Evolutionary conservation across 192 early-diverging fungal genomes (phyloP), one percentile per base, ranked within the genome.

Genomic region (Allomyces javanicus): DNA sequence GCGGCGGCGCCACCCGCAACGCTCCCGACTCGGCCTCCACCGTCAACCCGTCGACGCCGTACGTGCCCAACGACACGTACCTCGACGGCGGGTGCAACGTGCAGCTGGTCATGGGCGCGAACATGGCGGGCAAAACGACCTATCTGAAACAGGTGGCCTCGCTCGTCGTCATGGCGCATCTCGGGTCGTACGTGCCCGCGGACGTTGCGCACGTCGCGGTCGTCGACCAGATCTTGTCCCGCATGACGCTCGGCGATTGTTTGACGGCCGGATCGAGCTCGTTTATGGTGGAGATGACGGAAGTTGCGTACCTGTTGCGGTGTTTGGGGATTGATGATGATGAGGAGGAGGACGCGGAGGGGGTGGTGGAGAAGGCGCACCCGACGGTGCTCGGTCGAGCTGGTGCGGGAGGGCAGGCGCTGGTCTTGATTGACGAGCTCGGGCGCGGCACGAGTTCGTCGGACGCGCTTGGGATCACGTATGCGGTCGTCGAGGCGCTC

Each of bases 401-500:
- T 3, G 7, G 33, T 40, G 33, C 4, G 33, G 5, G 33, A 40
- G 33, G 33, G 33, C 33, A 40, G 62, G 43, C 72, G 12, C 66
- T 83, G 44, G 71, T 83, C 6, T n/a, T 83, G 24, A 66, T 83
- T 24, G 82, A 83, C 64, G 82, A 83, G 65, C 79, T 80, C 67
- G 79, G 79, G 9, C 81, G 81, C 44, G 81, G 78, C 23, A 83
- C 81, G 19, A 10, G 25, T 21, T 33, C 40, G 21, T 10, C 63
- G 19, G 63, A 25, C 7, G 63, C 25, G 12, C 25, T 33, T n/a
- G 27, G 63, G 19, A 25, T 64, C 21, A 6, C 27, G 25, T 64
- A 64, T 64, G 63, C 63, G 11, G 63, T 64, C 4, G 63, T 58
- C 12, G 50, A 58, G 50, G 50, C 50, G 21, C 50, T 58, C 17